phyloP scores from a whole-genome alignment of 192 early-diverging fungal species.

The Linderina pennispora region DNA sequence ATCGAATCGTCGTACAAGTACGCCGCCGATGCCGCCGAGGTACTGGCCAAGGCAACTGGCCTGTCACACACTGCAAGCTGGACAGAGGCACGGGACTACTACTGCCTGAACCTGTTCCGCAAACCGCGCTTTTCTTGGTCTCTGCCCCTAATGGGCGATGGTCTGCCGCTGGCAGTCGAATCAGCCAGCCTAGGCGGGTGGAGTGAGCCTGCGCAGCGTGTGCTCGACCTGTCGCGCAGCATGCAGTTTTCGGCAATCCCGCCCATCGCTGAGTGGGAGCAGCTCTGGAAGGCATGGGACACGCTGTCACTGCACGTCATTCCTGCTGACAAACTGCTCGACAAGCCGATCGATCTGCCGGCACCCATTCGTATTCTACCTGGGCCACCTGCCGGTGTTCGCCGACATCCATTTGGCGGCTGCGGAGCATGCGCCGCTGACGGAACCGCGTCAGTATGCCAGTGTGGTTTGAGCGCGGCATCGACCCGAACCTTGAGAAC shows the following conservation, averaged over 20 bases:
- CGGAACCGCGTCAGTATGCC: constrained; percentile 59
- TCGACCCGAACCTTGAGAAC: constrained; percentile 83
- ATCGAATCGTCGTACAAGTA: constrained; percentile 91
- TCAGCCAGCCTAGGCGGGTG: constrained; percentile 11
- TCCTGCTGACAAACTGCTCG: constrained; percentile 46
- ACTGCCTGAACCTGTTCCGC: constrained; percentile 52
- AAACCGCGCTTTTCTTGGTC: constrained; percentile 49
- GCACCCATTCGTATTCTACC: constrained; percentile 86
- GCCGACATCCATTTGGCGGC: constrained; percentile 55
- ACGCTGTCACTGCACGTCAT: constrained; percentile 59
- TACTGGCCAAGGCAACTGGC: constrained; percentile 45
- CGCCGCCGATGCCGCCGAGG: constrained; percentile 46
- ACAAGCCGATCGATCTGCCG: constrained; percentile 77
- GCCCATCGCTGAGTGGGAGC: constrained; percentile 60
- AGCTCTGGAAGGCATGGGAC: constrained; percentile 83
- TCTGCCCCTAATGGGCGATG: not conserved
- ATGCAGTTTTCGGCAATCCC: constrained; percentile 49
- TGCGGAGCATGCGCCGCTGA: constrained; percentile 40
- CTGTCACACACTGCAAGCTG: constrained; percentile 48
- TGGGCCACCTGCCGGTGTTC: constrained; percentile 77
- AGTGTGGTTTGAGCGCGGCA: constrained; percentile 89
- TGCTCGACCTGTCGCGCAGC: not conserved
- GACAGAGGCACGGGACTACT: constrained; percentile 49
- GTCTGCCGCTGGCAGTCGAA: not conserved
- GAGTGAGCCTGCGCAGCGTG: constrained; percentile 3